A percentile compares a stretch with the other conserved stretches of the same genome.
phyloP scores from a whole-genome alignment of 495 filamentous ascomycete genomes.

The Xeromyces bisporus region DNA sequence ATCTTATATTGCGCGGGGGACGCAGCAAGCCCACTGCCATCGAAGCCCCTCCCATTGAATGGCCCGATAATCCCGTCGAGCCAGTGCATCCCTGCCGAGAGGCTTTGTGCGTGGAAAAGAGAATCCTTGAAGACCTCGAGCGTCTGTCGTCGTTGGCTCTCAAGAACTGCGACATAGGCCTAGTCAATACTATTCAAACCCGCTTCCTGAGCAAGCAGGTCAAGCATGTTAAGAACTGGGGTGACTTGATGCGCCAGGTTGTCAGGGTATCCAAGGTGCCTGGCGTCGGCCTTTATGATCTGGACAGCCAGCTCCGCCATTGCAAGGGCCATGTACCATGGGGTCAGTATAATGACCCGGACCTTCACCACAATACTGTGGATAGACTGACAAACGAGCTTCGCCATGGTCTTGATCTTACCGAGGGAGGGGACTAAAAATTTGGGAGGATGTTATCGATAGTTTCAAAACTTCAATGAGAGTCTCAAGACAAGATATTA shows the following conservation, averaged over 20 bases:
- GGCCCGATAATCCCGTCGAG: conserved; percentile 5
- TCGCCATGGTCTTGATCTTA: conserved; percentile 1
- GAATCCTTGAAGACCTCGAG: conserved; percentile 5
- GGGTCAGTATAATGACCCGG: conserved; percentile 4
- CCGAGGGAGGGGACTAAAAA: too few relatives aligned
- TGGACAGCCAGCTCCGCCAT: conserved; percentile 4
- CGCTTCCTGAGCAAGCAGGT: conserved; percentile 6
- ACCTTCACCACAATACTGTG: neutral
- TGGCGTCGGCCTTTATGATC: conserved; percentile 3
- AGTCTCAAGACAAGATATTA: too few relatives aligned
- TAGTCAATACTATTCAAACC: conserved; percentile 1
- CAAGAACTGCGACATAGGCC: neutral
- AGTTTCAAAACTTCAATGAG: too few relatives aligned
- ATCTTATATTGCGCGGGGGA: conserved; percentile 5
- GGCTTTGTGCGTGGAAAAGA: conserved; percentile 2
- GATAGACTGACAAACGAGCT: neutral
- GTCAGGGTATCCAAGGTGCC: conserved; percentile 5
- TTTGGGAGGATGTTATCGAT: too few relatives aligned
- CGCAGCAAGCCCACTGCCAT: conserved; percentile 6
- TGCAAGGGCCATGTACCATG: conserved; percentile 3
- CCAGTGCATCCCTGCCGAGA: conserved; percentile 2
- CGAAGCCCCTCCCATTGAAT: conserved; percentile 2
- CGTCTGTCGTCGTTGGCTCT: conserved; percentile 3
- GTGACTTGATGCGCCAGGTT: conserved; percentile 4
- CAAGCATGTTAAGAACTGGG: conserved; percentile 5